A percentile compares a stretch with the other conserved stretches of the same genome.
Conservation (phyloP, 805 yeast genomes). For the Vanderwaltozyma verrucispora region DNA sequence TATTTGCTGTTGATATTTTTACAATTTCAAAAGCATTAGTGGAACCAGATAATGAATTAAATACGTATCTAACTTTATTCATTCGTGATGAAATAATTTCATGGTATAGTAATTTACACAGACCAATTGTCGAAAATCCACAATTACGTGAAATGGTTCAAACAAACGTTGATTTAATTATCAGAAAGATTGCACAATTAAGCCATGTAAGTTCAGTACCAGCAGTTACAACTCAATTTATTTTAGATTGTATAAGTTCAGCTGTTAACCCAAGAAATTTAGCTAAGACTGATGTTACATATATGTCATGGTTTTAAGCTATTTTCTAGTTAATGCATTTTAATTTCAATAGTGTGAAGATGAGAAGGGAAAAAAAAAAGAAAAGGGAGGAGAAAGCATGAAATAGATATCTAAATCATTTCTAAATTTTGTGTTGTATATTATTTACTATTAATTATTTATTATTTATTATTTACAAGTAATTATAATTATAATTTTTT, state of each 20-base stretch:
- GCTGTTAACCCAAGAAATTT: conserved; percentile 93
- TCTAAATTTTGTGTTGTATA: background rate
- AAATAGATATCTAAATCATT: too few species aligned
- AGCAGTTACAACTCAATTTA: conserved; percentile 72
- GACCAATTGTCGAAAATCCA: conserved; percentile 72
- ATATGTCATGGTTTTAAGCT: conserved; percentile 82
- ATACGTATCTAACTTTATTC: conserved; percentile 83
- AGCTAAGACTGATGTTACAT: conserved; percentile 82
- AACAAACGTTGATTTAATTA: conserved; percentile 76
- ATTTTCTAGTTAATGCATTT: background rate
- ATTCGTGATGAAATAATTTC: conserved; percentile 92
- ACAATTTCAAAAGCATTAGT: conserved; percentile 79
- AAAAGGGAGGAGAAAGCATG: too few species aligned
- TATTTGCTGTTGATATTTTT: conserved; percentile 74
- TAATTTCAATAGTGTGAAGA: too few species aligned
- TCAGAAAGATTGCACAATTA: conserved; percentile 67
- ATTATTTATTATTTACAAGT: too few species aligned
- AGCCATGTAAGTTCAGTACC: conserved; percentile 49
- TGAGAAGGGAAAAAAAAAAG: too few species aligned
- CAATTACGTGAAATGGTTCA: conserved; percentile 80
- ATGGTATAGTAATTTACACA: conserved; percentile 85
- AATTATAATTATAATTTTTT: background rate
- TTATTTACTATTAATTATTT: too few species aligned
- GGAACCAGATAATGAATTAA: conserved; percentile 87
- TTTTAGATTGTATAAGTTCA: conserved; percentile 80